Base-by-base conservation (phyloP, 129 eudicot genomes). In the Saussurea involucrata region DNA sequence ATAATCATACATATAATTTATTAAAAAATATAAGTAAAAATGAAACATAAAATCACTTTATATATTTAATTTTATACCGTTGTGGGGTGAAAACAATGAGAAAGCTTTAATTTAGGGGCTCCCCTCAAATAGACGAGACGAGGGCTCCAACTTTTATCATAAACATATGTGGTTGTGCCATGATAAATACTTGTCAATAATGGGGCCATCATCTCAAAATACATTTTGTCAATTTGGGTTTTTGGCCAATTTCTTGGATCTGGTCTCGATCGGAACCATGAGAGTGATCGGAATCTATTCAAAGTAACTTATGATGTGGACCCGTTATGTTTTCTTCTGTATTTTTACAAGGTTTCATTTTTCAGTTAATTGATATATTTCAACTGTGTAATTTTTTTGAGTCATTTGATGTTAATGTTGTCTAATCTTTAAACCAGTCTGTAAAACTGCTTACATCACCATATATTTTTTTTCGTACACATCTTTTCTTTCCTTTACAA, bases 181-280 rank as follows among this genome's bases (percentile, higher is more conserved):
- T 69, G 58, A 69, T 69, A 20, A 36, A 42, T 21, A 69, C 74
- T 34, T 36, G 74, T 69, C 74, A 69, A 69, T 37, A 22, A 37
- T 37, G 29, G 60, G 58, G 31, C 74, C 58, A 36, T 69, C 74
- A 21, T 29, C 61, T 69, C 12, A 24, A 69, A 20, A 4, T 20
- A 21, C 74, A 69, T 66, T 66, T 66, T 28, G 8, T 13, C 20
- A 53, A 53, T 53, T 40, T 53, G 61, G 61, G 13, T 5, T 53
- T 53, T 53, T 53, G 61, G 61, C n/a, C 61, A 53, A 53, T 17
- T 53, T 53, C 61, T 53, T n/a, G 61, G 22, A 53, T 53, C 61
- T 53, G 61, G n/a, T 53, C 22, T 2, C 10, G 49, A 40, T 31
- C 6, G 3, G 6, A 31, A 31, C 0, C 0, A 15, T 9, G 49